Evolutionary conservation across 306 rosid genomes (phyloP).

Genomic region (Senna tora): DNA sequence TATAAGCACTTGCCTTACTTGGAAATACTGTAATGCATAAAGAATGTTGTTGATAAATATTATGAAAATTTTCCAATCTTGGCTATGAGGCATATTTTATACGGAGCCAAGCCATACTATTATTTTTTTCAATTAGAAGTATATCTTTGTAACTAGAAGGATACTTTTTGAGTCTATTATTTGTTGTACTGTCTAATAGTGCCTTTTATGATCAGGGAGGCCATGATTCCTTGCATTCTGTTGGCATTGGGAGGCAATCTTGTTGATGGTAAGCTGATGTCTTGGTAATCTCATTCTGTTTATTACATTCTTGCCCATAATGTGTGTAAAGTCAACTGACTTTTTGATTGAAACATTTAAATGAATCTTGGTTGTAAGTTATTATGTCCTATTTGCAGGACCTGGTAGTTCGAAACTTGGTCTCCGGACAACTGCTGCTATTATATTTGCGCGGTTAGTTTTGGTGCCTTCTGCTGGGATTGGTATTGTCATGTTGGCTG

Average conservation of each 20-base stretch:
- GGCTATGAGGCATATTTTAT: background rate
- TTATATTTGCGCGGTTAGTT: conserved; percentile 70
- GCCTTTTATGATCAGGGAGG: conserved; percentile 74
- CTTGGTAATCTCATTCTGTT: background rate
- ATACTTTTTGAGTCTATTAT: conserved; percentile 18
- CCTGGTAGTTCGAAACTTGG: conserved; percentile 99
- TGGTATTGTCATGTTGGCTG: conserved; percentile 90
- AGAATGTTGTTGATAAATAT: background rate
- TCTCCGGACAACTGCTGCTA: conserved; percentile 81
- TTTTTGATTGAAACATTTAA: conserved; percentile 24
- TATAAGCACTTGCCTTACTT: background rate
- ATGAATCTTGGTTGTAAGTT: conserved; percentile 11
- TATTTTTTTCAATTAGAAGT: conserved; percentile 6
- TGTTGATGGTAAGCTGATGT: conserved; percentile 72
- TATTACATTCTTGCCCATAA: background rate
- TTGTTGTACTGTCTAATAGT: conserved; percentile 36
- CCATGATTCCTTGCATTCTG: conserved; percentile 99
- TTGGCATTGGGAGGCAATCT: conserved; percentile 98
- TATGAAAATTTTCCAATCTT: background rate
- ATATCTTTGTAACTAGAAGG: background rate
- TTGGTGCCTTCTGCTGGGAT: conserved; percentile 92
- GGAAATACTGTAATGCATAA: background rate
- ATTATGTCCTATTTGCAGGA: conserved; percentile 58
- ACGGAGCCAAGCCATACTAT: conserved; percentile 6
- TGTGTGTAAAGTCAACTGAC: background rate